Base-by-base conservation (phyloP, 1,139 yeast species). In the Diutina pseudorugosa region DNA sequence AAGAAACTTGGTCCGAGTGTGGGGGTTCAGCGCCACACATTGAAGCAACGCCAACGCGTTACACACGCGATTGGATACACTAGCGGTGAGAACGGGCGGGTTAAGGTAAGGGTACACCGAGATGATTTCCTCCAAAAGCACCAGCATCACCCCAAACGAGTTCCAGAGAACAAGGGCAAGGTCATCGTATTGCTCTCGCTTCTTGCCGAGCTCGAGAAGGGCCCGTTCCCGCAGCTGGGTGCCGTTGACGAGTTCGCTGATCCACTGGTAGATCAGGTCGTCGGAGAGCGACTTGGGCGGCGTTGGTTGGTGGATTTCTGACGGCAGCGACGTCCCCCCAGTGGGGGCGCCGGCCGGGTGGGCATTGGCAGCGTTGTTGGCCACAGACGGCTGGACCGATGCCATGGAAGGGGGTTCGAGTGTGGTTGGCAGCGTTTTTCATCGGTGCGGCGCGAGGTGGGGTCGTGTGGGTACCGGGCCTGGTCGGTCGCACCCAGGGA, bases 121-220 rank as follows among this genome's bases (percentile, higher is more conserved):
- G 50, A 90, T 83, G 53, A 93, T 90, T 64, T 93, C 98, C 65
- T 89, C 95, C 56, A 93, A 68, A 51, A 93, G 71, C 16, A 91
- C 86, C 1, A 98, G 85, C 95, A 93, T 90, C 18, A 91, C 97
- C 25, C 98, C 98, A 69, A 85, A 91, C 4, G 97, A 87, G 61
- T 93, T 85, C 98, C 98, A 93, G 55, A 93, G 72, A 5, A 91
- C 95, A 49, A 90, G 70, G 0, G 98, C 98, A 57, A 93, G 75
- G 63, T 93, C 98, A 55, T 90, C 97, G 63, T 88, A 91, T 63
- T 89, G 93, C 63, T 93, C 98, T 58, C 98, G 77, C 62, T 90
- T 91, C 65, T 93, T 89, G 8, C 98, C 97, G 52, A 93, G 73
- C 64, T 91, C 98, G 57, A 90, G 70, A 54, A 93, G 73, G 1